These are phyloP conservation scores for Amesomyces nigricolor DNA, from an alignment of 2,329 filamentous ascomycete species.

Conservation along the genomic window DNA sequence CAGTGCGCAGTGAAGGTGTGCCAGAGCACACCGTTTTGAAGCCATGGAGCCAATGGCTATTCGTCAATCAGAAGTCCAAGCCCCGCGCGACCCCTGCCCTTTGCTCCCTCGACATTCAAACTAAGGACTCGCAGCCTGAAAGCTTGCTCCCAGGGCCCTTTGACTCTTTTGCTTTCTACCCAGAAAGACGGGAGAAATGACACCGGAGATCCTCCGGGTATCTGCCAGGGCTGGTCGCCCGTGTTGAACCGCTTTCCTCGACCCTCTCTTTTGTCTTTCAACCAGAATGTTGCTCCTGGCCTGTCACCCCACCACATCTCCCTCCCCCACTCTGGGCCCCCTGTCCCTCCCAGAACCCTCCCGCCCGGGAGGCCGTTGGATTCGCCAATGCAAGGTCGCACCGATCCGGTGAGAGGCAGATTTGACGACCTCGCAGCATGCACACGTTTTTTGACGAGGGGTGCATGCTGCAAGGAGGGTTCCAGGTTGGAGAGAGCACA, in stretches of 20 bases:
- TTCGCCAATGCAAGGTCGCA: conserved; percentile 23
- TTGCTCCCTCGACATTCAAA: neutral
- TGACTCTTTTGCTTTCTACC: neutral
- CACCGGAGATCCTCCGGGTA: no score
- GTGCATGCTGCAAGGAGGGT: conserved; percentile 11
- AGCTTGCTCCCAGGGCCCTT: neutral
- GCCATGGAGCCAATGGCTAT: conserved; percentile 1
- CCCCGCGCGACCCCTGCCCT: conserved; percentile 1
- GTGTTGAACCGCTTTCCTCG: neutral
- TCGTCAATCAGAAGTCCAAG: conserved; percentile 15
- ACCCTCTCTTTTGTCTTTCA: neutral
- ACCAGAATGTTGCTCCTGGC: neutral
- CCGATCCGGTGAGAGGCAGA: conserved; percentile 17
- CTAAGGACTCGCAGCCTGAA: neutral
- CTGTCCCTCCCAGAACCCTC: conserved; percentile 13
- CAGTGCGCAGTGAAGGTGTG: conserved; percentile 21
- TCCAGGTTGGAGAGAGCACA: neutral
- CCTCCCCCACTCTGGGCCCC: conserved; percentile 5
- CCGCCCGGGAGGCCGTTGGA: conserved; percentile 16
- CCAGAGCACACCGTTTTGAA: conserved; percentile 9
- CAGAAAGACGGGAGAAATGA: neutral
- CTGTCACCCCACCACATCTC: conserved; percentile 17
- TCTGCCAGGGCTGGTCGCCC: neutral
- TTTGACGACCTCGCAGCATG: conserved; percentile 28
- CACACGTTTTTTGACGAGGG: conserved; percentile 22